Percentiles rank a stretch among this genome's conserved stretches.
Evolutionary conservation across 2,329 filamentous ascomycete species (phyloP).

Genomic region (Colletotrichum chlorophyti): DNA sequence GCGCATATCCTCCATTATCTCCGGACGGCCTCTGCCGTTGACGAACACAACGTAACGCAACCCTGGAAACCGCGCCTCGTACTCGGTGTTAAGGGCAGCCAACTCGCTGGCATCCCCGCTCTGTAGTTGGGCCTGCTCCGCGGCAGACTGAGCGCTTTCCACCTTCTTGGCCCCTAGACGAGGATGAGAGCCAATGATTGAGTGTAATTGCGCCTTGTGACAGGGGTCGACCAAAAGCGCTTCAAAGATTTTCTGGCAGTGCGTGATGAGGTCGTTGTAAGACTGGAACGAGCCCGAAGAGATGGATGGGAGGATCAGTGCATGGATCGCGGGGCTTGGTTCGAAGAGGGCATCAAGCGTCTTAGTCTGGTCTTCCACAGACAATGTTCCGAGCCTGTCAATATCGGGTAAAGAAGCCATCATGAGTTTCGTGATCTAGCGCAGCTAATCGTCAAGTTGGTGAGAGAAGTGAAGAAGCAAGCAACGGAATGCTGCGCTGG

Average conservation of each 20-base stretch:
- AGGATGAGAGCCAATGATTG: slow-evolving; percentile 82
- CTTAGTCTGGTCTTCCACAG: slow-evolving; percentile 59
- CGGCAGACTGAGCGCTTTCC: slow-evolving; percentile 80
- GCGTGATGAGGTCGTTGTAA: slow-evolving; percentile 74
- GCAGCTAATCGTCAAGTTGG: no score
- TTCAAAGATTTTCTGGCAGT: slow-evolving; percentile 68
- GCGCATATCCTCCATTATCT: slow-evolving; percentile 85
- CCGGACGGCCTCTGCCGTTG: slow-evolving; percentile 75
- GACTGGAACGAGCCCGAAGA: slow-evolving; percentile 61
- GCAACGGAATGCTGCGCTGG: background rate
- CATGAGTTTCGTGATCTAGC: background rate
- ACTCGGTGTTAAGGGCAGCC: slow-evolving; percentile 73
- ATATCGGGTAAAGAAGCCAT: slow-evolving; percentile 61
- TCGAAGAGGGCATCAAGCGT: slow-evolving; percentile 86
- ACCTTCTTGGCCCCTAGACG: slow-evolving; percentile 82
- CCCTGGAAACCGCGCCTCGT: slow-evolving; percentile 82
- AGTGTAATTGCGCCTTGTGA: slow-evolving; percentile 63
- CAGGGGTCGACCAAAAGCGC: slow-evolving; percentile 60
- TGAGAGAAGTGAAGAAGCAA: background rate
- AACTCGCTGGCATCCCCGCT: slow-evolving; percentile 63
- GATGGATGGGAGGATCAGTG: slow-evolving; percentile 73
- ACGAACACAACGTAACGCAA: slow-evolving; percentile 92
- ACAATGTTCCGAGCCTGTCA: slow-evolving; percentile 59
- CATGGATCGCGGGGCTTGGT: slow-evolving; percentile 76
- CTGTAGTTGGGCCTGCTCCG: slow-evolving; percentile 81